Conservation (phyloP, 208 protist genomes). For the Wallacemonas sp. region DNA sequence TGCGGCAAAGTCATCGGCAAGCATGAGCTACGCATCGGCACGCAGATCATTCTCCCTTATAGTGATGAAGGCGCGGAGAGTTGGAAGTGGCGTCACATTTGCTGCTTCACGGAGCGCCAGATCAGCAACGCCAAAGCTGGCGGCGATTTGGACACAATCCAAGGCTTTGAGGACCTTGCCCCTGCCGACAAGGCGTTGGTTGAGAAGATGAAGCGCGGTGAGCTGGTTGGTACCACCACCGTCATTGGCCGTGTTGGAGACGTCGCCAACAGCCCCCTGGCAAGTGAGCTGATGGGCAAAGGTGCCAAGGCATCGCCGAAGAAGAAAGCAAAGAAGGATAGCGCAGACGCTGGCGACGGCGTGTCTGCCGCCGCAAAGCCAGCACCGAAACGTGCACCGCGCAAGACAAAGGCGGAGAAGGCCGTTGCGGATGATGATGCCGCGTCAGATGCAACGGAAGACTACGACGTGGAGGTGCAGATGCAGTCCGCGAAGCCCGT, state of each 20-base stretch:
- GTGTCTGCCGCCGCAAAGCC: constrained; percentile 6
- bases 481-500: constrained; percentile 27
- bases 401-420: constrained; percentile 1
- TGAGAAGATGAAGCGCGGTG: constrained; percentile 55
- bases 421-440: constrained; percentile 20
- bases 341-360: constrained; percentile 4
- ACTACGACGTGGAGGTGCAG: constrained; percentile 66
- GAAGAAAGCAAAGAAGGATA: constrained; percentile 15
- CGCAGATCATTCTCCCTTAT: constrained; percentile 47
- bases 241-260: constrained; percentile 70
- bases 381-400: constrained; percentile 9
- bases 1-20: constrained; percentile 68
- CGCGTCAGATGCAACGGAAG: constrained; percentile 65
- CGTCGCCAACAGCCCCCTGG: constrained; percentile 48
- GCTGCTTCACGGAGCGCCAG: constrained; percentile 82
- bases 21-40: constrained; percentile 82
- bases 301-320: constrained; percentile 13
- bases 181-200: constrained; percentile 51
- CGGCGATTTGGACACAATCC: constrained; percentile 59
- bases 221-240: constrained; percentile 37
- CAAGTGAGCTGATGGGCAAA: constrained; percentile 18
- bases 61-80: constrained; percentile 35
- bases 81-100: constrained; percentile 84
- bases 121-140: constrained; percentile 51
- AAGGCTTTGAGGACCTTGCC: constrained; percentile 63